Evolutionary conservation across 139 green algal genomes (phyloP).

Genomic region (Auxenochlorella pyrenoidosa): DNA sequence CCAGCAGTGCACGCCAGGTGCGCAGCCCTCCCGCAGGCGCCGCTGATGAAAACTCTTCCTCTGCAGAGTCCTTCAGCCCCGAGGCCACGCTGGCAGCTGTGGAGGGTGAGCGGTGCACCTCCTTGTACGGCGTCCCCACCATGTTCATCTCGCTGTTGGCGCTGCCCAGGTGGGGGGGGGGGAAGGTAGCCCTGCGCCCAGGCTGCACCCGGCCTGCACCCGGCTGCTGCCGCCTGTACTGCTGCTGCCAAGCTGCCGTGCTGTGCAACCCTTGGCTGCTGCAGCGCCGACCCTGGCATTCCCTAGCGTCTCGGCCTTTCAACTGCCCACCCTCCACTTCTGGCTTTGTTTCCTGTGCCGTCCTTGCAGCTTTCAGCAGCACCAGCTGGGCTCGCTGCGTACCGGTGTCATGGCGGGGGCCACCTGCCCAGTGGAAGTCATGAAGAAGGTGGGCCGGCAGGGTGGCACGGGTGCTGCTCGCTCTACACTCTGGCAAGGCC

Average conservation of each 20-base stretch:
- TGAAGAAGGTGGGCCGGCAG: constrained; percentile 20
- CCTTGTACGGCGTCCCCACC: constrained; percentile 41
- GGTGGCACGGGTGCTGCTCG: background rate
- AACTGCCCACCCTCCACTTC: too few relatives aligned
- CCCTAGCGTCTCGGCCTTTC: too few relatives aligned
- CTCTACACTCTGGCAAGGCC: too few relatives aligned
- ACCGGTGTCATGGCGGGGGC: constrained; percentile 49
- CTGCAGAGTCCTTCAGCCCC: constrained; percentile 12
- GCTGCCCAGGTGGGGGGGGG: background rate
- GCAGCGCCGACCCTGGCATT: too few relatives aligned
- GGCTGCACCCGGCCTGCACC: too few relatives aligned
- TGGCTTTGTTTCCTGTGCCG: background rate
- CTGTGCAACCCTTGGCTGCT: too few relatives aligned
- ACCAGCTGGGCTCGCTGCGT: constrained; percentile 34
- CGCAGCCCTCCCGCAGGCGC: too few relatives aligned
- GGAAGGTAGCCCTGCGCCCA: too few relatives aligned
- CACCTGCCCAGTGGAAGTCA: constrained; percentile 44
- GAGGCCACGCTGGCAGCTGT: constrained; percentile 35
- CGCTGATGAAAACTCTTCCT: too few relatives aligned
- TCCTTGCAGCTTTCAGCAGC: constrained; percentile 25
- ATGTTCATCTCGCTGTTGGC: constrained; percentile 45
- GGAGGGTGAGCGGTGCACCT: constrained; percentile 36
- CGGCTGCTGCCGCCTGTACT: too few relatives aligned
- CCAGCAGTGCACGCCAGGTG: too few relatives aligned
- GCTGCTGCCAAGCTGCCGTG: too few relatives aligned